Conservation (phyloP, 768 basidiomycete genomes). For the Termitomyces sp. region DNA sequence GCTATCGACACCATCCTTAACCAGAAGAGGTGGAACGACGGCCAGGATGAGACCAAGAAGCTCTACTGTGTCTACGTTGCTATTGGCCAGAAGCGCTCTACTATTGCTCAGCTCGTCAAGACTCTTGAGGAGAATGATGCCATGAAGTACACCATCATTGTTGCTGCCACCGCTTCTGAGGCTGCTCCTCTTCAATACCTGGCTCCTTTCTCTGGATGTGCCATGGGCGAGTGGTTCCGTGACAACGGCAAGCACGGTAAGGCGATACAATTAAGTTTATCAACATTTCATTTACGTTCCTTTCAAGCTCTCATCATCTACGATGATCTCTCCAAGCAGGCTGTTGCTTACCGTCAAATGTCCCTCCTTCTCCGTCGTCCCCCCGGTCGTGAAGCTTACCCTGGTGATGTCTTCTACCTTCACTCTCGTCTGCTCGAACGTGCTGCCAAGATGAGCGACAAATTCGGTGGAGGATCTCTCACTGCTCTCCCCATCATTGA, state of each 20-base stretch:
- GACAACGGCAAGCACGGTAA: slow-evolving; percentile 99
- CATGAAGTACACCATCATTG: slow-evolving; percentile 99
- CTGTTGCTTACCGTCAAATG: slow-evolving; percentile 99
- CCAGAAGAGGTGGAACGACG: slow-evolving; percentile 99
- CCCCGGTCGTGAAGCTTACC: slow-evolving; percentile 99
- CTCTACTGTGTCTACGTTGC: slow-evolving; percentile 99
- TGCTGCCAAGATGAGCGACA: slow-evolving; percentile 99
- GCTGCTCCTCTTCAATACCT: slow-evolving; percentile 99
- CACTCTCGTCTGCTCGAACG: slow-evolving; percentile 99
- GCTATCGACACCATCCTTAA: slow-evolving; percentile 99
- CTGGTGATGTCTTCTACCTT: slow-evolving; percentile 99
- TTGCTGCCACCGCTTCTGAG: slow-evolving; percentile 98
- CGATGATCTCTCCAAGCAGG: slow-evolving; percentile 99
- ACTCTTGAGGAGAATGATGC: slow-evolving; percentile 99
- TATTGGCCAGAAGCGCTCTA: slow-evolving; percentile 98
- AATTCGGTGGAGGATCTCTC: slow-evolving; percentile 96
- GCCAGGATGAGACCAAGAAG: slow-evolving; percentile 94
- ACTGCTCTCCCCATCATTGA: slow-evolving; percentile 99
- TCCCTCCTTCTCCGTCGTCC: slow-evolving; percentile 99
- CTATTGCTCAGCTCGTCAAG: slow-evolving; percentile 98
- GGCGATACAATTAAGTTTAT: slow-evolving; percentile 12
- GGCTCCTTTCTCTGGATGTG: slow-evolving; percentile 99
- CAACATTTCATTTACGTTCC: slow-evolving; percentile 6
- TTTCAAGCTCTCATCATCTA: slow-evolving; percentile 89
- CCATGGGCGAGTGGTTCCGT: slow-evolving; percentile 99